These are phyloP conservation scores for Platanthera zijinensis DNA, from an alignment of 106 monocot genomes.

Conservation along the genomic window DNA sequence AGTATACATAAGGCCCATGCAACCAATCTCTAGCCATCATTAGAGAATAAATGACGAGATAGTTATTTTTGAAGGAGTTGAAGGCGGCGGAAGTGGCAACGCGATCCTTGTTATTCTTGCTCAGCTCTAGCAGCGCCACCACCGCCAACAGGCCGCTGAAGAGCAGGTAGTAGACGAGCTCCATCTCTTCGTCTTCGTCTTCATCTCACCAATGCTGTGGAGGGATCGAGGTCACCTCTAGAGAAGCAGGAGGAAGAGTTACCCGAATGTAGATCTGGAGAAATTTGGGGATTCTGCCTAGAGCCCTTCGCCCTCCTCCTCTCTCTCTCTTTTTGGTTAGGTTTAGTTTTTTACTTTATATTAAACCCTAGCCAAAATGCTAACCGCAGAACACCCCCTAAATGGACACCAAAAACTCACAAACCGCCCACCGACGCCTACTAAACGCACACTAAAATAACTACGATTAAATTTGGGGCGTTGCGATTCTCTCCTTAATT, in stretches of 20 bases:
- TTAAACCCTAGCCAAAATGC: too few relatives aligned
- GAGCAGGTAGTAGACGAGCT: conserved; percentile 78
- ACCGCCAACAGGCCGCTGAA: conserved; percentile 62
- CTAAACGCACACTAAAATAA: too few relatives aligned
- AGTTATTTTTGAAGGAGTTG: conserved; percentile 97
- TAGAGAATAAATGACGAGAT: conserved; percentile 94
- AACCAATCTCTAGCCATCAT: too few relatives aligned
- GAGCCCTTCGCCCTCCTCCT: too few relatives aligned
- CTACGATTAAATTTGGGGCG: too few relatives aligned
- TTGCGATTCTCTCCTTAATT: too few relatives aligned
- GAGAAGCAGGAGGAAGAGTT: not conserved
- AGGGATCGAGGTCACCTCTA: not conserved
- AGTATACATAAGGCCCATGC: too few relatives aligned
- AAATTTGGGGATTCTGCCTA: not conserved
- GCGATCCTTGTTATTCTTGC: conserved; percentile 88
- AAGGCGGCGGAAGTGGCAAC: conserved; percentile 69
- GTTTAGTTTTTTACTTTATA: too few relatives aligned
- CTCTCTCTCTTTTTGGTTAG: too few relatives aligned
- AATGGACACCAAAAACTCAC: too few relatives aligned
- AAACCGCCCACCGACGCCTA: too few relatives aligned
- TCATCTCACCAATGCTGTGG: not conserved
- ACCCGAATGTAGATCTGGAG: not conserved
- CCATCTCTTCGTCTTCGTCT: conserved; percentile 50
- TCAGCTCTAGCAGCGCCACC: conserved; percentile 76
- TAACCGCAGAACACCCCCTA: too few relatives aligned